A percentile compares a stretch with the other conserved stretches of the same genome.
phyloP scores from a whole-genome alignment of 257 asterid genomes.

The Parsonsia alboflavescens region DNA sequence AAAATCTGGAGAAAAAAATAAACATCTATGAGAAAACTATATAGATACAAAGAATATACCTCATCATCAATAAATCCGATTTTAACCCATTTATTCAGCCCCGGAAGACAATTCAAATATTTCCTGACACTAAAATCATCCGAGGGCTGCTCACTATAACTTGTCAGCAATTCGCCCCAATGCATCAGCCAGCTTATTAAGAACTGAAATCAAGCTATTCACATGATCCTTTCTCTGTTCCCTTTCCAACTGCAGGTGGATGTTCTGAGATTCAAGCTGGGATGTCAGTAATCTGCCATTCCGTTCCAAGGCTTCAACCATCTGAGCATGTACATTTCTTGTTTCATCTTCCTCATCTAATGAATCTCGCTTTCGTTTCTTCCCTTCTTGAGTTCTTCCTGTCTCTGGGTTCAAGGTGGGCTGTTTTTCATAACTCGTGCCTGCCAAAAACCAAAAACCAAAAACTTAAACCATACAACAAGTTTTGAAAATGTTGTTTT shows the following conservation, averaged over 20 bases:
- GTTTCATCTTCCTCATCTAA: constrained; percentile 44
- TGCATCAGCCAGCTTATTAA: constrained; percentile 73
- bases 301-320: constrained; percentile 59
- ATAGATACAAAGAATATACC: constrained; percentile 18
- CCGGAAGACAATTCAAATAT: constrained; percentile 9
- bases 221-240: constrained; percentile 71
- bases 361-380: constrained; percentile 51
- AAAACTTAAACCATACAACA: constrained; percentile 1
- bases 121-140: constrained; percentile 15
- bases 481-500: not conserved
- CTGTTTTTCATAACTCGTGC: constrained; percentile 48
- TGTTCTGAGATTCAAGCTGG: constrained; percentile 68
- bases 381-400: constrained; percentile 39
- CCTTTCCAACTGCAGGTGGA: constrained; percentile 51
- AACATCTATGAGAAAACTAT: not conserved
- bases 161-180: constrained; percentile 86
- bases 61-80: constrained; percentile 10
- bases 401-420: constrained; percentile 32
- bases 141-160: constrained; percentile 37
- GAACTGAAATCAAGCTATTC: constrained; percentile 55
- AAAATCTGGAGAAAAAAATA: not conserved
- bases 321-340: constrained; percentile 33
- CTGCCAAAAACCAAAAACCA: constrained; percentile 34
- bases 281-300: constrained; percentile 65
- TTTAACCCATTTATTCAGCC: constrained; percentile 13